Evolutionary conservation across 306 rosid genomes (phyloP).

Genomic region (Cucurbita argyrosperma): DNA sequence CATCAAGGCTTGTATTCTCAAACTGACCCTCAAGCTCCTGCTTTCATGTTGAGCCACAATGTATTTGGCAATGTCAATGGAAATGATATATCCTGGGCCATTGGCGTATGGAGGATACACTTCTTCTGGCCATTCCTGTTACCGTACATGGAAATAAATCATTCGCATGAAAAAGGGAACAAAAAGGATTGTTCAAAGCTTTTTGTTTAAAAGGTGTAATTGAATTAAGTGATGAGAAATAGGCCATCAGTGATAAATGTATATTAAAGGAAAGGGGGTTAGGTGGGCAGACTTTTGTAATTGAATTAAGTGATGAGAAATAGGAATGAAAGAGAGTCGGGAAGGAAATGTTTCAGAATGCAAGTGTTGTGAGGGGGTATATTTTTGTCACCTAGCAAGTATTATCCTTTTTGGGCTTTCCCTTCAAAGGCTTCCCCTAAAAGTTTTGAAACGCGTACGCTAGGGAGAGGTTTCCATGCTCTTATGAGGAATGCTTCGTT

Average conservation of each 20-base stretch:
- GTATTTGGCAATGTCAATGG: slow-evolving; percentile 61
- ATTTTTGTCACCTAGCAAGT: too few species aligned
- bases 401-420: too few species aligned
- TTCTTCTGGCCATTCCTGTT: slow-evolving; percentile 94
- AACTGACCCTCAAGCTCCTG: slow-evolving; percentile 62
- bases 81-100: slow-evolving; percentile 81
- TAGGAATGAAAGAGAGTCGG: neutral
- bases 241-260: neutral
- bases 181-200: neutral
- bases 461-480: too few species aligned
- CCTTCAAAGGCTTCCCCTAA: too few species aligned
- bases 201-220: neutral
- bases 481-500: too few species aligned
- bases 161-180: neutral
- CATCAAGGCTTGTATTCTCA: neutral
- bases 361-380: too few species aligned
- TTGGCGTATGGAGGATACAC: slow-evolving; percentile 91
- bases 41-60: slow-evolving; percentile 46
- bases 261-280: neutral
- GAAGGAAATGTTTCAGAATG: neutral
- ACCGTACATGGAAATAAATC: neutral
- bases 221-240: too few species aligned
- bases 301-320: too few species aligned
- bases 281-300: neutral
- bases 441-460: too few species aligned